Conservation (phyloP, 805 yeast species). For the Lipomyces yamanashiensis region DNA sequence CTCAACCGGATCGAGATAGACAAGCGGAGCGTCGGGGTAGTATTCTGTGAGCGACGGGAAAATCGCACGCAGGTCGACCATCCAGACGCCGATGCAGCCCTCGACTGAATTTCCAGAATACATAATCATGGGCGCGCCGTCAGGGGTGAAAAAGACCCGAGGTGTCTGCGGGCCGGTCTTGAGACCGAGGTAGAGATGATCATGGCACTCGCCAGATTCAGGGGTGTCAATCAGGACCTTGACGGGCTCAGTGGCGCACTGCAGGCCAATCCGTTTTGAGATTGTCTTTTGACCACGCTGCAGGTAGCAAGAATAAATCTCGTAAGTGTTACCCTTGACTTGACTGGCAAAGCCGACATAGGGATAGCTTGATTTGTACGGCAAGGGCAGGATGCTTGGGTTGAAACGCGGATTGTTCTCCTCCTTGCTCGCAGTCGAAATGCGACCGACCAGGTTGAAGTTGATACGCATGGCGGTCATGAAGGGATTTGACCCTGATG, state of each 20-base stretch:
- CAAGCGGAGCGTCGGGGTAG: constrained; percentile 27
- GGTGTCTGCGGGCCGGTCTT: constrained; percentile 34
- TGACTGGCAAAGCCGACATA: constrained; percentile 32
- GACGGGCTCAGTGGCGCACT: constrained; percentile 32
- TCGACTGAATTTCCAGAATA: constrained; percentile 32
- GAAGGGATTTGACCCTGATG: constrained; percentile 33
- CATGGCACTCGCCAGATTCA: constrained; percentile 26
- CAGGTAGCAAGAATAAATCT: constrained; percentile 29
- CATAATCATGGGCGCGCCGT: constrained; percentile 28
- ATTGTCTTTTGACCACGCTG: constrained; percentile 23
- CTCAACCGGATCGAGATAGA: constrained; percentile 23
- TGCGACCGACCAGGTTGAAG: constrained; percentile 17
- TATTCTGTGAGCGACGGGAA: constrained; percentile 24
- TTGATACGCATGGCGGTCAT: constrained; percentile 35
- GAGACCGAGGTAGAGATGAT: constrained; percentile 29
- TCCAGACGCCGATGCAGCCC: constrained; percentile 32
- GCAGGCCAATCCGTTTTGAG: constrained; percentile 33
- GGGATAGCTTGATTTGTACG: constrained; percentile 21
- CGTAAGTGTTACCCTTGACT: constrained; percentile 23
- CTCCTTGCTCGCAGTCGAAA: constrained; percentile 7
- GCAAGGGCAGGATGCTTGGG: constrained; percentile 32
- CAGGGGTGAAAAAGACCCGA: constrained; percentile 31
- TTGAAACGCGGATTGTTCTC: constrained; percentile 19
- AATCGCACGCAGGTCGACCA: constrained; percentile 30
- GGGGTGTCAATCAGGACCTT: constrained; percentile 21